Evolutionary conservation across 1,284 basidiomycete species (phyloP).

Genomic region (Melanopsichium pennsylvanicum): DNA sequence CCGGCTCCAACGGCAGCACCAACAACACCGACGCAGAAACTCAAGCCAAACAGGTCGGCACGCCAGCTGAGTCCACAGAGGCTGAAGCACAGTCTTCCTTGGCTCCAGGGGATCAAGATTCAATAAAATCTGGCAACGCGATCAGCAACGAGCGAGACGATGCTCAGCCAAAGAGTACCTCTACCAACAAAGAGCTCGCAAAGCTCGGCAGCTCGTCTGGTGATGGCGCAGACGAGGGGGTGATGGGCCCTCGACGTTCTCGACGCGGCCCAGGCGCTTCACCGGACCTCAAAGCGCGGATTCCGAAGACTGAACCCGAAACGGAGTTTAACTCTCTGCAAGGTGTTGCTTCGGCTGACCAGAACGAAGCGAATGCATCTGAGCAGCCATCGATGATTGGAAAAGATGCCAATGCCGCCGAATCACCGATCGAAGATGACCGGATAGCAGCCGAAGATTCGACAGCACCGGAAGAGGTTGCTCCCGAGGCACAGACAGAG

Average conservation of each 20-base stretch:
- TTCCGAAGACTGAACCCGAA: constrained; percentile 33
- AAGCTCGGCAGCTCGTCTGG: constrained; percentile 46
- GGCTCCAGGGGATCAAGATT: constrained; percentile 1
- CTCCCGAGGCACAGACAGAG: constrained; percentile 1
- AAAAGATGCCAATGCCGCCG: neutral
- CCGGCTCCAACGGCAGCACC: neutral
- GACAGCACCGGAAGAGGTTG: constrained; percentile 17
- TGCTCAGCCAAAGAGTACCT: constrained; percentile 9
- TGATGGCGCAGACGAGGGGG: constrained; percentile 40
- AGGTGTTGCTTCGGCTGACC: neutral
- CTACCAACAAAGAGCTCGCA: constrained; percentile 49
- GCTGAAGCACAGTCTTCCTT: neutral
- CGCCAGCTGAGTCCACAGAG: neutral
- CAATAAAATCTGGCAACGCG: constrained; percentile 1
- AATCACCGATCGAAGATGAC: constrained; percentile 1
- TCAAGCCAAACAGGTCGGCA: neutral
- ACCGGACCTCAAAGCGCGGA: constrained; percentile 27
- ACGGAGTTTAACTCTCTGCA: constrained; percentile 10
- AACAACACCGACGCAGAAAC: neutral
- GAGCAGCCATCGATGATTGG: neutral
- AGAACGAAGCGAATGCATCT: neutral
- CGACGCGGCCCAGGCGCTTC: constrained; percentile 41
- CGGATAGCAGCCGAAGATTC: neutral
- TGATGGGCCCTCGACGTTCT: constrained; percentile 40
- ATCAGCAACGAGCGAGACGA: constrained; percentile 1